Evolutionary conservation across 176 grass and related monocot genomes (phyloP).

Genomic region (maize (Zea mays)): DNA sequence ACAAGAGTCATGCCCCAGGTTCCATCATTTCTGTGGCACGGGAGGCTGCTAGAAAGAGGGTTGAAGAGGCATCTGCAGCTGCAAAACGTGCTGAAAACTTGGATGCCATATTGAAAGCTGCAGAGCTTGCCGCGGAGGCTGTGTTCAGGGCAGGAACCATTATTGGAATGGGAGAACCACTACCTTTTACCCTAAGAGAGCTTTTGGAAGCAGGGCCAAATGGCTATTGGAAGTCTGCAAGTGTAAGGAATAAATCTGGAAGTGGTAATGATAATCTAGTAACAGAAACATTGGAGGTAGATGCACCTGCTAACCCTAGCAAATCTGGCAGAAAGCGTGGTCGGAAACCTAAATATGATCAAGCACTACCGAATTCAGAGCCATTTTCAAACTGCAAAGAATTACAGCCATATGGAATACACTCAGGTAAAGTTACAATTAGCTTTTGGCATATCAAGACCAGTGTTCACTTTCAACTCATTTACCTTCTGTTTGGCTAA

Average conservation of each 20-base stretch:
- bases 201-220: conserved; percentile 79
- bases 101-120: conserved; percentile 90
- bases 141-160: conserved; percentile 80
- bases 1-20: conserved; percentile 37
- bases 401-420: conserved; percentile 38
- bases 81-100: conserved; percentile 94
- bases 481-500: conserved; percentile 43
- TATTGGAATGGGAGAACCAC: conserved; percentile 87
- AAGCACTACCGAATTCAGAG: conserved; percentile 25
- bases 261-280: conserved; percentile 11
- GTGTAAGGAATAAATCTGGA: conserved; percentile 40
- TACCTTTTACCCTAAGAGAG: conserved; percentile 80
- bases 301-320: conserved; percentile 33
- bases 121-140: conserved; percentile 84
- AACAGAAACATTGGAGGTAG: conserved; percentile 31
- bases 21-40: conserved; percentile 83
- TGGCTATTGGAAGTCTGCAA: conserved; percentile 71
- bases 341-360: conserved; percentile 41
- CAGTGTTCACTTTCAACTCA: conserved; percentile 28
- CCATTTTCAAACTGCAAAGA: conserved; percentile 46
- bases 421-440: conserved; percentile 41
- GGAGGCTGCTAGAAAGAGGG: conserved; percentile 80
- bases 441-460: conserved; percentile 21
- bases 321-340: conserved; percentile 42
- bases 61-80: conserved; percentile 87